Evolutionary conservation across 441 rosid genomes (phyloP), one percentile per base, ranked within the genome.

Genomic region (Populus hybrid): DNA sequence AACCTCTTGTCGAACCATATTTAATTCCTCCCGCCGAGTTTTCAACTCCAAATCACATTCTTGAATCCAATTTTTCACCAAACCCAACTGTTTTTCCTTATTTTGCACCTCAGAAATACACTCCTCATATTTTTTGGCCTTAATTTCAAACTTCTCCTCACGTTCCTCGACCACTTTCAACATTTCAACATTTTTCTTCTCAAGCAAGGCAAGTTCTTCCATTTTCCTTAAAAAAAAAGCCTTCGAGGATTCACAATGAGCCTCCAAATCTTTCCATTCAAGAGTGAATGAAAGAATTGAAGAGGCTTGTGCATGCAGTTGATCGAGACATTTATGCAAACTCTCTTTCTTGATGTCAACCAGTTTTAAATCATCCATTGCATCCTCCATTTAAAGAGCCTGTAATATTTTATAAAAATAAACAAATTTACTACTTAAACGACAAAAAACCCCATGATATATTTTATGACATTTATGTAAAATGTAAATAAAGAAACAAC

Each of bases 221-320:
- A 40, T 67, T 73, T 76, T 80, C 69, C 77, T 64, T 30, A 74
- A 79, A 1, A 89, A 50, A 3, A 83, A 26, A 9, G 53, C 75
- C 70, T 72, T 71, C 0, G 67, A 36, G 5, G 38, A 63, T 36
- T 82, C 83, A 2, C 86, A 74, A 61, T 84, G 81, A n/a, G 70
- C 80, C 65, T 86, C 90, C 16, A 84, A 71, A 63, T 88, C 94
- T 46, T 68, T 74, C 90, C 88, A 88, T 65, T 78, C 83, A 14
- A 86, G 78, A 59, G 85, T 80, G 53, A 91, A 83, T 32, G 75
- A 2, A 3, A 89, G 81, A 23, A 90, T 5, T 3, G 84, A 87
- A 76, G 82, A 76, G 0, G 88, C 80, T 21, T 79, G 82, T 24
- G 83, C 75, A 11, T 79, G 72, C 7, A 82, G 30, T 36, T 82